Evolutionary conservation across 371 early-diverging fungal genomes (phyloP), one percentile per base, ranked within the genome.

Genomic region (Thermomucor indicae-seudaticae): DNA sequence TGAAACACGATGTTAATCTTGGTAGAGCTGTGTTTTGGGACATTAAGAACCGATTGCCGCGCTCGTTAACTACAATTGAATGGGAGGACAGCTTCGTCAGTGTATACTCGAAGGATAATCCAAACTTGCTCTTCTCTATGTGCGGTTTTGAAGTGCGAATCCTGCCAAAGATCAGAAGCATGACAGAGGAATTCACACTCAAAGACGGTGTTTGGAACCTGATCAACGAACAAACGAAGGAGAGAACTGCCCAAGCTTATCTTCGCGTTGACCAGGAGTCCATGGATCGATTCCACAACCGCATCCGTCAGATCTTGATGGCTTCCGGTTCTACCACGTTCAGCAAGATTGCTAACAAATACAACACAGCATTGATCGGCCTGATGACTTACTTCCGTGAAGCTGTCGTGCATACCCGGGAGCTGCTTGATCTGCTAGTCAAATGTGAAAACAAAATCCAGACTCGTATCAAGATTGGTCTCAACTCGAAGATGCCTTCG

Each of bases 401-500:
- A 67, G 97, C 97, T 10, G 96, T 97, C 22, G 90, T 96, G 2
- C 95, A 97, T 58, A 97, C 97, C 0, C 88, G 94, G 25, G 99
- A 97, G 68, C 72, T 97, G 48, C 79, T 98, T 38, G 97, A 98
- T 72, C 79, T 96, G 51, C 79, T 98, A 32, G 93, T 96, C 66
- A 94, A 95, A 73, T 87, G 86, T 57, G 99, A 99, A 70, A 95
- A 93, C 73, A 97, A 95, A 81, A 93, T 99, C 43, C 96, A 97
- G 70, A 93, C 95, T n/a, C 88, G 96, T 74, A 89, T 99, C 71
- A 99, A 98, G 86, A 95, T 94, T 70, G 97, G 97, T 59, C 85
- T 99, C 57, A 99, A 99, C 77, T 92, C 93, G 42, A 98, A 98
- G 77, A 99, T 99, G 97, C 97, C 99, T 52, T 85, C 85, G 25